Evolutionary conservation across 495 filamentous ascomycete genomes (phyloP).

Genomic region (Jackrogersella minutella): DNA sequence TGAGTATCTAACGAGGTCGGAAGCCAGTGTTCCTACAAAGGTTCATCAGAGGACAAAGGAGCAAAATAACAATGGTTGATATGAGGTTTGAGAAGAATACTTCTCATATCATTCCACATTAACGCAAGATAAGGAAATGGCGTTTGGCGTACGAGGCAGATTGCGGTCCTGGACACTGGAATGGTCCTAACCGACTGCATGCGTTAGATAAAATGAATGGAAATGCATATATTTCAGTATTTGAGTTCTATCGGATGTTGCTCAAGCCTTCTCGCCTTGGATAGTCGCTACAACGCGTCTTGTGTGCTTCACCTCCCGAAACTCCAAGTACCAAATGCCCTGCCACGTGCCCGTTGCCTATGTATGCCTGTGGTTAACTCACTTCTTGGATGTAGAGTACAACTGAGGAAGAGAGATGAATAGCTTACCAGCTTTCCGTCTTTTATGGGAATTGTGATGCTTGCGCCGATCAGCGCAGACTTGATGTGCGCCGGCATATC

Average conservation of each 20-base stretch:
- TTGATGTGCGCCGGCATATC: constrained; percentile 98
- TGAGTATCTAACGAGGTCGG: too few relatives aligned
- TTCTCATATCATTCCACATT: neutral
- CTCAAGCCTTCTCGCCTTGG: constrained; percentile 80
- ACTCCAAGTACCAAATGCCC: constrained; percentile 96
- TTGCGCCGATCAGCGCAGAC: constrained; percentile 84
- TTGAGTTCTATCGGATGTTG: constrained; percentile 3
- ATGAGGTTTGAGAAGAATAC: neutral
- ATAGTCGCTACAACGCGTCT: constrained; percentile 91
- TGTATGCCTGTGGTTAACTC: constrained; percentile 13
- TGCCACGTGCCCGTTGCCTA: constrained; percentile 68
- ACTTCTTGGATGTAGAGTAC: neutral
- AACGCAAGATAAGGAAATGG: constrained; percentile 26
- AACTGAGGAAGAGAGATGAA: neutral
- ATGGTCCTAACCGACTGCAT: neutral
- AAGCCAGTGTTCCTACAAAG: neutral
- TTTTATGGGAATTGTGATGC: constrained; percentile 85
- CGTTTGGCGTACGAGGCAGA: constrained; percentile 36
- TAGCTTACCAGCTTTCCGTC: constrained; percentile 77
- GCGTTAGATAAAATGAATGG: constrained; percentile 16
- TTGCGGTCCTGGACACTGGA: neutral
- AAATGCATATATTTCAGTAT: neutral
- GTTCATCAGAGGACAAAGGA: neutral
- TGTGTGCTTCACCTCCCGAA: constrained; percentile 76
- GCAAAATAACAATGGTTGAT: neutral